Percentiles rank a stretch among this genome's conserved stretches.
These are phyloP conservation scores for Diaporthe humulicola DNA, from an alignment of 2,329 filamentous ascomycete species.

Conservation along the genomic window DNA sequence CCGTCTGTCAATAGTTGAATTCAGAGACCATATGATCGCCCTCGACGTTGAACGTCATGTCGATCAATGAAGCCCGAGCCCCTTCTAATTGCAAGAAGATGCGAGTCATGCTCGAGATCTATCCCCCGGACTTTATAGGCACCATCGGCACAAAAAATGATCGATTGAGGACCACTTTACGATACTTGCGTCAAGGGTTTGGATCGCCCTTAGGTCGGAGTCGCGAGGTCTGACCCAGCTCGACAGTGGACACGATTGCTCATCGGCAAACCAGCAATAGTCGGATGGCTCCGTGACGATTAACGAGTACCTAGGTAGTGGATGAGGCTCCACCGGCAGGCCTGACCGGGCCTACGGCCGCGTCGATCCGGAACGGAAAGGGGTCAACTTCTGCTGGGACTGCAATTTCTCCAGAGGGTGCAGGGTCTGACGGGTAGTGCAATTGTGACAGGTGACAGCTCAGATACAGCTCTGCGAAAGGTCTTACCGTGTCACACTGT, in stretches of 20 bases:
- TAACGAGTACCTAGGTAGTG: slow-evolving; percentile 5
- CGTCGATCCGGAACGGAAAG: slow-evolving; percentile 25
- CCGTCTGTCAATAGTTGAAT: slow-evolving; percentile 11
- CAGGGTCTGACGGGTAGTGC: slow-evolving; percentile 14
- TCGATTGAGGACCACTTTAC: slow-evolving; percentile 7
- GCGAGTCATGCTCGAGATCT: slow-evolving; percentile 18
- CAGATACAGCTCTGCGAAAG: slow-evolving; percentile 2
- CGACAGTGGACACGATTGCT: slow-evolving; percentile 1
- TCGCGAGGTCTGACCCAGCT: slow-evolving; percentile 11
- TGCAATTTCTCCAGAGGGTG: neutral
- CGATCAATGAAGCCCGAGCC: neutral
- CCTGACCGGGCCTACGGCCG: slow-evolving; percentile 21
- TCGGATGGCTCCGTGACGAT: slow-evolving; percentile 9
- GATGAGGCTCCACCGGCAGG: slow-evolving; percentile 22
- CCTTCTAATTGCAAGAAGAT: neutral
- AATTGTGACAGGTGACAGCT: slow-evolving; percentile 27
- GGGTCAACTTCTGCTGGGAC: neutral
- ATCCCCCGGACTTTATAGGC: neutral
- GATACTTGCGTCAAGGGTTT: slow-evolving; percentile 14
- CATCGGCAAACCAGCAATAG: neutral
- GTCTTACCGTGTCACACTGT: slow-evolving; percentile 1
- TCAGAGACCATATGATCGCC: neutral
- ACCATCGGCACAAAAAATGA: slow-evolving; percentile 6
- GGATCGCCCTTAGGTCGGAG: neutral
- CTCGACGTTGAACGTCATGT: slow-evolving; percentile 1